Base-by-base conservation (phyloP, 495 filamentous ascomycete species). In the Paragyromitra xinjiangensis region DNA sequence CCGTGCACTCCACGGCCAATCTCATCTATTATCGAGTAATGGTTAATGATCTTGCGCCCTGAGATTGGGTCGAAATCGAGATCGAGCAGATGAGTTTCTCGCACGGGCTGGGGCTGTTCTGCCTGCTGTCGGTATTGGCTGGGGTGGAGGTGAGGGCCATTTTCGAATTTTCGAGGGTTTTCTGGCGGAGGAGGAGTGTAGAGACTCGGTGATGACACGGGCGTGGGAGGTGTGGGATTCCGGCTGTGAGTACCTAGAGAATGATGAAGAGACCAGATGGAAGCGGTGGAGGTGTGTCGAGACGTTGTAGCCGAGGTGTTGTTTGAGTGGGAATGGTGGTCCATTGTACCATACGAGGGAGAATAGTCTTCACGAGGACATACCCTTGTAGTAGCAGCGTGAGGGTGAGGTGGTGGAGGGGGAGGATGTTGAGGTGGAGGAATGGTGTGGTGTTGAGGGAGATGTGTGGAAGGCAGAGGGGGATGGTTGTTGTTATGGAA, bases 21-120 rank as follows among this genome's bases (percentile, higher is more conserved):
- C 85, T 98, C 96, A 82, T 96, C 91, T 69, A 98, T 90, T 80
- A 99, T 93, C 80, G 97, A 93, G 83, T 99, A 99, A 75, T 97
- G 90, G 80, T 99, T 99, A 86, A 99, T 95, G 51, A 92, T 86
- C 84, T 99, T 99, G 71, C 95, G 91, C 61, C 95, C 95, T 7
- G 95, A 96, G 67, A 92, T 86, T 37, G 88, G 87, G 82, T 98
- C 93, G 58, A 93, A 88, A 81, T 98, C 96, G 70, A 97, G 90
- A 82, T 94, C 92, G 9, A 92, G 94, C 48, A 92, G 91, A 82
- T 97, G 92, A 14, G 94, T 98, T 72, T 83, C 81, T 39, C 67
- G 71, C 19, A 83, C 81, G 2, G 73, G 42, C 39, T 64, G 55
- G 14, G 73, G 71, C 45, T 72, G 66, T 37, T 79, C 77, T 11